Percentiles rank a stretch among this genome's conserved stretches.
These are phyloP conservation scores for Fusarium floridanum DNA, from an alignment of 2,329 filamentous ascomycete genomes.

Conservation along the genomic window DNA sequence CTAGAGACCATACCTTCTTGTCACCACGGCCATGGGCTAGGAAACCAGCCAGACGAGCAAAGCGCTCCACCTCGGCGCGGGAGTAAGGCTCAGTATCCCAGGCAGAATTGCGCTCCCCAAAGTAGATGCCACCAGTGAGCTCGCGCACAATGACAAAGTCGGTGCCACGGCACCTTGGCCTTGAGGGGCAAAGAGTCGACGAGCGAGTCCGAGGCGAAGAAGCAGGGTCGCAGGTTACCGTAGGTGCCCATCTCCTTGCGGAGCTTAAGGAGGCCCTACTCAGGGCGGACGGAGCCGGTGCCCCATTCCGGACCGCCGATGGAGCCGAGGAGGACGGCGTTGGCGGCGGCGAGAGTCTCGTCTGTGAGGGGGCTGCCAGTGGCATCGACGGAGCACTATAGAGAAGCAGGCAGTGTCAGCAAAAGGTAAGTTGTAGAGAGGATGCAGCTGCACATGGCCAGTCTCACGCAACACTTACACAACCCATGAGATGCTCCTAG, in stretches of 20 bases:
- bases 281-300: slow-evolving; percentile 86
- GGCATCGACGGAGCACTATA: slow-evolving; percentile 80
- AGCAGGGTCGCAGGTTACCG: slow-evolving; percentile 95
- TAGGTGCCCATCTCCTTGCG: slow-evolving; percentile 95
- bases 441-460: background rate
- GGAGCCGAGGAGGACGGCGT: slow-evolving; percentile 91
- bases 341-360: slow-evolving; percentile 83
- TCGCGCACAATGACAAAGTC: slow-evolving; percentile 96
- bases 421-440: slow-evolving; percentile 2
- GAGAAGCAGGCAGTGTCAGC: background rate
- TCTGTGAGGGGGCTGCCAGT: slow-evolving; percentile 84
- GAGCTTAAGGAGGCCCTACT: slow-evolving; percentile 90
- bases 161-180: slow-evolving; percentile 83
- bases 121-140: slow-evolving; percentile 94
- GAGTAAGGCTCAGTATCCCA: slow-evolving; percentile 91
- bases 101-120: slow-evolving; percentile 85
- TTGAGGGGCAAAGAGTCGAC: slow-evolving; percentile 90
- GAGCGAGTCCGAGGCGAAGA: slow-evolving; percentile 89
- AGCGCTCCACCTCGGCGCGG: slow-evolving; percentile 86
- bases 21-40: slow-evolving; percentile 81
- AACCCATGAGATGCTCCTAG: slow-evolving; percentile 89
- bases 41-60: slow-evolving; percentile 84
- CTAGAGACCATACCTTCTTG: slow-evolving; percentile 82
- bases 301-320: slow-evolving; percentile 99
- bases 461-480: slow-evolving; percentile 69